phyloP scores from a whole-genome alignment of 495 filamentous ascomycete genomes.

The Neurospora tetrasperma region DNA sequence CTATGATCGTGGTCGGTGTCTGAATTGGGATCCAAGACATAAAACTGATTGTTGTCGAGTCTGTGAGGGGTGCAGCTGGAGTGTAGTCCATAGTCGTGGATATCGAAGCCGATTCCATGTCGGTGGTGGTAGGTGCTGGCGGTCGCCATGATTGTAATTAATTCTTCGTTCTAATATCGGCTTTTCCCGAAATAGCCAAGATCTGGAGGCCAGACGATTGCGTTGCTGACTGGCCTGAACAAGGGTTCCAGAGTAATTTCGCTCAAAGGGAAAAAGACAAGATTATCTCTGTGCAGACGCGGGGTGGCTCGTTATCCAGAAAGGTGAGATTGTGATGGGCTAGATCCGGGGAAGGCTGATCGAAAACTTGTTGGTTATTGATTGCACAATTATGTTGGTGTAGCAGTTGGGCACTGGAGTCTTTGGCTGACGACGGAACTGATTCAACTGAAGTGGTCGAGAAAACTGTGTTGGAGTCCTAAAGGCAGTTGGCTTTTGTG shows the following conservation, averaged over 20 bases:
- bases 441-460: background rate
- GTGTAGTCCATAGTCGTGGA: conserved; percentile 10
- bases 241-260: background rate
- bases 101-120: conserved; percentile 12
- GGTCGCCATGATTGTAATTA: conserved; percentile 20
- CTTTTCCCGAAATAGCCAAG: conserved; percentile 16
- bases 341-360: conserved; percentile 15
- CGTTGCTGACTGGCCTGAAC: background rate
- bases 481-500: background rate
- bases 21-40: background rate
- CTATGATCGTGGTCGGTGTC: background rate
- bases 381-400: conserved; percentile 21
- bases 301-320: background rate
- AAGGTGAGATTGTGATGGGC: conserved; percentile 1
- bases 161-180: conserved; percentile 6
- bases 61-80: conserved; percentile 7
- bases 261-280: background rate
- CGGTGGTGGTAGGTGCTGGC: conserved; percentile 4
- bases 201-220: background rate
- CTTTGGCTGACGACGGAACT: background rate
- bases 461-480: background rate
- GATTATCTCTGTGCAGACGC: background rate
- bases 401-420: conserved; percentile 14
- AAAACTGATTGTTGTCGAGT: conserved; percentile 11
- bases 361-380: conserved; percentile 13